These are phyloP conservation scores for Globisporangium uncinulatum DNA, from an alignment of 352 stramenopile species.

Conservation along the genomic window DNA sequence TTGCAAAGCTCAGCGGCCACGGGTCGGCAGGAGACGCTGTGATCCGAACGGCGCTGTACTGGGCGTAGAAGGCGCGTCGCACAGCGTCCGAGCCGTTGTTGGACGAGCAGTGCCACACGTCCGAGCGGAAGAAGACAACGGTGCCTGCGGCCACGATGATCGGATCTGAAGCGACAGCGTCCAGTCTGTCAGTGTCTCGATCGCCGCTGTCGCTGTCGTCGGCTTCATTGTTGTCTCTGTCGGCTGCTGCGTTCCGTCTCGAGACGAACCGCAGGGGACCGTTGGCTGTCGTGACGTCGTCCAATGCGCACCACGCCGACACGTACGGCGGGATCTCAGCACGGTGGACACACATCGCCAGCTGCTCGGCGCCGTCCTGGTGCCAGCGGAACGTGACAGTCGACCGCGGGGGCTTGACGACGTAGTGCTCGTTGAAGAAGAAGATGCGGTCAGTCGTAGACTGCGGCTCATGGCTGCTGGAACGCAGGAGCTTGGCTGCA, in stretches of 20 bases:
- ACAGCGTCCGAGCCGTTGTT: constrained; percentile 34
- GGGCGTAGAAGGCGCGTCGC: constrained; percentile 65
- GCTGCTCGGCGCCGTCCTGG: constrained; percentile 68
- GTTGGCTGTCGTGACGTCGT: constrained; percentile 45
- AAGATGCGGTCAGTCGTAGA: constrained; percentile 10
- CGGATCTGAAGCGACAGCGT: constrained; percentile 19
- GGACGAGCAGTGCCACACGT: constrained; percentile 69
- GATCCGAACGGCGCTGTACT: constrained; percentile 53
- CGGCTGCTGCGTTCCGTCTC: neutral
- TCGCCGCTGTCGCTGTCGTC: neutral
- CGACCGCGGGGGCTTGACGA: constrained; percentile 55
- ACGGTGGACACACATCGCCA: constrained; percentile 65
- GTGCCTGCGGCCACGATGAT: constrained; percentile 30
- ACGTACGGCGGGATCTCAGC: constrained; percentile 42
- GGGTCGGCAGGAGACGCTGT: constrained; percentile 28
- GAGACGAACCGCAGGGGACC: constrained; percentile 55
- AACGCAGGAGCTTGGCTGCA: constrained; percentile 14
- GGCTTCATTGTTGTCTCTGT: neutral
- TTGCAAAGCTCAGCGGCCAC: constrained; percentile 59
- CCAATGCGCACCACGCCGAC: constrained; percentile 63
- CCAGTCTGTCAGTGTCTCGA: neutral
- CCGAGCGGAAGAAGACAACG: constrained; percentile 61
- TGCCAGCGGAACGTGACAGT: constrained; percentile 70
- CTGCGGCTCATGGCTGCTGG: neutral
- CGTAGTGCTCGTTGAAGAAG: constrained; percentile 83